phyloP scores from a whole-genome alignment of 352 stramenopile species.

The Blastocystis sp. region DNA sequence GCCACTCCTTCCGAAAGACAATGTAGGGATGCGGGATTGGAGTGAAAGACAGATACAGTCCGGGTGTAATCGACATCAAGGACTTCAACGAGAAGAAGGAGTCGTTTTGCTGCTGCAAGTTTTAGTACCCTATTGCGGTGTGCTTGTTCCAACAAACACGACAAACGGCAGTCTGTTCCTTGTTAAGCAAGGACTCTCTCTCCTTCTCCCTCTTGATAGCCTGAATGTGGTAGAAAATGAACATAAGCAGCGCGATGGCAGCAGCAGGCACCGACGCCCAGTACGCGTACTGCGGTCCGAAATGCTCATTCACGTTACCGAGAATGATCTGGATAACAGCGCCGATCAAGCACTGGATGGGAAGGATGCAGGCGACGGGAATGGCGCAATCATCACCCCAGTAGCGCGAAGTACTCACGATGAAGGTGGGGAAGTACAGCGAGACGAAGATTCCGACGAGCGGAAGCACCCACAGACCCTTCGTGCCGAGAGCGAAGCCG shows the following conservation, averaged over 20 bases:
- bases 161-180: neutral
- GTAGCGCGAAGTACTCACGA: slow-evolving; percentile 23
- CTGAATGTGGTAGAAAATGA: slow-evolving; percentile 42
- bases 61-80: slow-evolving; percentile 31
- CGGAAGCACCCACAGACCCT: slow-evolving; percentile 31
- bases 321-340: slow-evolving; percentile 32
- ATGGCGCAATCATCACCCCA: slow-evolving; percentile 50
- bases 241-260: slow-evolving; percentile 28
- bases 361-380: slow-evolving; percentile 32
- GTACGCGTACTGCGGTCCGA: slow-evolving; percentile 69
- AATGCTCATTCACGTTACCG: slow-evolving; percentile 40
- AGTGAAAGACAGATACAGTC: slow-evolving; percentile 9
- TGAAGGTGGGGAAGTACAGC: slow-evolving; percentile 61
- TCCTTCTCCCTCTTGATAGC: slow-evolving; percentile 14
- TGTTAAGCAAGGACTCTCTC: slow-evolving; percentile 30
- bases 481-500: slow-evolving; percentile 6
- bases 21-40: neutral
- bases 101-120: slow-evolving; percentile 2
- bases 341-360: slow-evolving; percentile 8
- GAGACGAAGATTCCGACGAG: slow-evolving; percentile 62
- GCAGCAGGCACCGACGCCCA: slow-evolving; percentile 50
- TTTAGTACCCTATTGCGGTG: neutral
- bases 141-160: slow-evolving; percentile 20
- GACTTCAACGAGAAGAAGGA: slow-evolving; percentile 13
- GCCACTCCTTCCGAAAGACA: neutral